These are phyloP conservation scores for Trichoderma hamatum DNA, from an alignment of 2,329 filamentous ascomycete genomes.

Conservation along the genomic window DNA sequence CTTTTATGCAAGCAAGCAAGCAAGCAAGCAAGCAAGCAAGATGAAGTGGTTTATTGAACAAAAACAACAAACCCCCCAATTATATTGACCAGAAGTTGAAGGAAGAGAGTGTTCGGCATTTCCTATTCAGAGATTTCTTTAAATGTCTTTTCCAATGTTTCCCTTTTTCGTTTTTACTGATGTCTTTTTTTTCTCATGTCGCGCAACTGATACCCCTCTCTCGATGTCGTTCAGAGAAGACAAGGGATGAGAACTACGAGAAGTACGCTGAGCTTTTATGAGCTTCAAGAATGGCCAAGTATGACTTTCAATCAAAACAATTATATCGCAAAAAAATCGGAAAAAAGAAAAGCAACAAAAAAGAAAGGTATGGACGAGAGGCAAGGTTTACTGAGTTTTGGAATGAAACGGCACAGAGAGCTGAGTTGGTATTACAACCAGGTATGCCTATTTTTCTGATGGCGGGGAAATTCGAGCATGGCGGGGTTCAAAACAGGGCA, in stretches of 20 bases:
- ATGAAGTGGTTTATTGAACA: neutral
- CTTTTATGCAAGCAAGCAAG: neutral
- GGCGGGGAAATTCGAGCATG: conserved; percentile 2
- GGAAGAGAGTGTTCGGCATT: neutral
- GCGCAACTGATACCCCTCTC: conserved; percentile 8
- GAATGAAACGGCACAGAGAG: neutral
- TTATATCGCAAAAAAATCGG: neutral
- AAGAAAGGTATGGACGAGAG: neutral
- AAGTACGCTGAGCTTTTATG: neutral
- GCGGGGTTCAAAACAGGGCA: conserved; percentile 1
- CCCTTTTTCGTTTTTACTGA: neutral
- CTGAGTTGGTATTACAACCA: neutral
- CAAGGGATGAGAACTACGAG: neutral
- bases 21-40: neutral
- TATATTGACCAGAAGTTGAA: neutral
- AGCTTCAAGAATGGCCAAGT: neutral
- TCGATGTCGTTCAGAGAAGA: neutral
- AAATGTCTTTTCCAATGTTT: neutral
- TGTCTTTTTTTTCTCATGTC: neutral
- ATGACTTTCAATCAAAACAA: neutral
- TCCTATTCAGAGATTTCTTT: neutral
- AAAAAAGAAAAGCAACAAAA: neutral
- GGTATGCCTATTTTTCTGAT: neutral
- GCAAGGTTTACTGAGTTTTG: too few relatives aligned
- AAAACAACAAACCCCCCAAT: neutral